Evolutionary conservation across 2,329 filamentous ascomycete species (phyloP).

Genomic region (Penicillium sp.): DNA sequence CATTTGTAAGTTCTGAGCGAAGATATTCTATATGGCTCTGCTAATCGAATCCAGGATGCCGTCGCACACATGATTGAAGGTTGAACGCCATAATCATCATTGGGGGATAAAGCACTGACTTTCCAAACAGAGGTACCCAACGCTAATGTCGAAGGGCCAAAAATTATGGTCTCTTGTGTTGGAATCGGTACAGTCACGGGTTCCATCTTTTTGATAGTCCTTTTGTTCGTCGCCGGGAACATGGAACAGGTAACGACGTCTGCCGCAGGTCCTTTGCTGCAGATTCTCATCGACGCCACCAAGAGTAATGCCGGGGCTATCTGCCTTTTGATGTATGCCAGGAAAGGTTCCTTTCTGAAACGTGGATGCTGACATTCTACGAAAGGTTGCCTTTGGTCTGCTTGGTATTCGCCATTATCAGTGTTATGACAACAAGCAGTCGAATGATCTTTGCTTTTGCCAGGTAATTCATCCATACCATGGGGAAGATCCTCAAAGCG

Average conservation of each 20-base stretch:
- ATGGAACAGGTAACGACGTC: conserved; percentile 58
- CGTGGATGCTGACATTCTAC: conserved; percentile 6
- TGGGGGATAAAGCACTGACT: neutral
- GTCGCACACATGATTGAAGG: conserved; percentile 54
- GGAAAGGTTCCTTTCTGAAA: neutral
- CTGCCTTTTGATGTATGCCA: conserved; percentile 60
- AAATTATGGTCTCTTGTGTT: conserved; percentile 66
- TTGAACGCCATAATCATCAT: neutral
- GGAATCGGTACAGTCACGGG: conserved; percentile 64
- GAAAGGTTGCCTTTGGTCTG: conserved; percentile 34
- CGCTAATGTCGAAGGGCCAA: conserved; percentile 57
- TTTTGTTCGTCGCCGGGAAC: conserved; percentile 65
- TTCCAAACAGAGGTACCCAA: conserved; percentile 38
- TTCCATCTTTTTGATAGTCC: conserved; percentile 61
- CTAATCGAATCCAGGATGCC: conserved; percentile 30
- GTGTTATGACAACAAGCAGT: conserved; percentile 39
- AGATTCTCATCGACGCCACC: conserved; percentile 65
- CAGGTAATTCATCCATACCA: conserved; percentile 18
- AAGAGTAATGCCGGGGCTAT: conserved; percentile 62
- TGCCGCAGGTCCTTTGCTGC: conserved; percentile 58
- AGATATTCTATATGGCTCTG: neutral
- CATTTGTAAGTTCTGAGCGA: conserved; percentile 43
- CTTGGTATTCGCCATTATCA: conserved; percentile 34
- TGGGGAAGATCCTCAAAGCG: neutral
- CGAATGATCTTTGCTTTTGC: conserved; percentile 40